Evolutionary conservation across 1,284 basidiomycete genomes (phyloP), one percentile per base, ranked within the genome.

Genomic region (Tilletia indica): DNA sequence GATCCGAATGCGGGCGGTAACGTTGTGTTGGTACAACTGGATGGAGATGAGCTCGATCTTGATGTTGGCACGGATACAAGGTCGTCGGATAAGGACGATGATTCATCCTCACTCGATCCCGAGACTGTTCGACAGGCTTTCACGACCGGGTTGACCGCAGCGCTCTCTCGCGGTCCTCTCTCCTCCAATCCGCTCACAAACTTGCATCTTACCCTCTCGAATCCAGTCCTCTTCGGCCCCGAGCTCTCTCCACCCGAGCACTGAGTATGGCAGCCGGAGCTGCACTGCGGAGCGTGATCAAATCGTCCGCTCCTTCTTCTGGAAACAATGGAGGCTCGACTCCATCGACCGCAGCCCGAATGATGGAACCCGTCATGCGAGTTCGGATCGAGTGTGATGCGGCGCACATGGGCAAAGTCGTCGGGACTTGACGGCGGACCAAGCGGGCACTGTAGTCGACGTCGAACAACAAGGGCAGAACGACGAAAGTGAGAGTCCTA

Each of bases 401-500:
- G 8, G 47, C 49, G 16, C 70, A 77, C 14, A 69, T 83, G 9
- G 82, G 82, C 36, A 78, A 78, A 42, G 78, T 83, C 19, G 77
- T 83, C 21, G 72, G 74, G 81, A 83, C 69, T 73, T 83, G 56
- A 80, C 77, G 3, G 71, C 74, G 48, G 80, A 81, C 69, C 82
- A 83, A 68, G 72, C 74, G 38, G 82, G 79, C 0, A 31, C 72
- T 14, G 79, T 83, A 16, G 54, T 75, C 8, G 79, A 81, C 6
- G 80, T 83, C 14, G 67, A 76, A 2, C 86, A 86, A 58, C 56
- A n/a, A 14, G 42, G 42, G 1, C 42, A 45, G 9, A 86, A 85
- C 9, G 86, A 87, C 16, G 89, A 87, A 56, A 86, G 87, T 14
- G 81, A 87, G 4, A 85, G 83, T 45, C 71, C 68, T 14, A 87